Percentiles rank a stretch among this genome's conserved stretches.
Conservation (phyloP, 768 basidiomycete genomes). For the Leccinellum luteum region DNA sequence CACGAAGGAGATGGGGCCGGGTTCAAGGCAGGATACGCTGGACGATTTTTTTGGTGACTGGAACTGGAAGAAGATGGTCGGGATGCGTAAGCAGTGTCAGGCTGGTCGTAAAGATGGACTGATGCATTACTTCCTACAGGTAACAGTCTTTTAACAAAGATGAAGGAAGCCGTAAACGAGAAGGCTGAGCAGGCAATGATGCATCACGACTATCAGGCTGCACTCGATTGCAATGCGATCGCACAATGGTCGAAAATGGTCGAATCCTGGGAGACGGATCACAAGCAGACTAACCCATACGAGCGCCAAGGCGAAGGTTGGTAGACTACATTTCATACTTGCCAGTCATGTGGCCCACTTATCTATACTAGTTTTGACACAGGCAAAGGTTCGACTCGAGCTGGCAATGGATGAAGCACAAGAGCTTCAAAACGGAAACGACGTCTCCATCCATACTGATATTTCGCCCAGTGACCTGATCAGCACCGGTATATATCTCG, state of each 20-base stretch:
- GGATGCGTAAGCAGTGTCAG: neutral
- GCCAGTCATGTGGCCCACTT: too few relatives aligned
- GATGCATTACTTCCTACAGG: neutral
- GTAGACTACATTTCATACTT: too few relatives aligned
- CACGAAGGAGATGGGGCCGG: neutral
- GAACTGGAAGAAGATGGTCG: neutral
- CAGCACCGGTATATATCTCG: neutral
- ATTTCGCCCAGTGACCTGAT: neutral
- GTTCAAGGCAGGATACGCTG: neutral
- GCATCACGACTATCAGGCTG: too few relatives aligned
- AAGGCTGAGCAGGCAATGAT: too few relatives aligned
- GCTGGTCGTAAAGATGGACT: too few relatives aligned
- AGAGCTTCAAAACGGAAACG: neutral
- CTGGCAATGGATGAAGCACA: neutral
- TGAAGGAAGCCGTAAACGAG: too few relatives aligned
- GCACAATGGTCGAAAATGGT: too few relatives aligned
- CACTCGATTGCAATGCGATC: too few relatives aligned
- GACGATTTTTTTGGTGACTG: neutral
- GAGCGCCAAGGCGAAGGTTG: too few relatives aligned
- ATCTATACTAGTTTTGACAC: neutral
- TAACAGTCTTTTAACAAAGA: too few relatives aligned
- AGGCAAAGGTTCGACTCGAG: neutral
- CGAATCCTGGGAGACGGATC: too few relatives aligned
- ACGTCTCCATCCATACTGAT: neutral
- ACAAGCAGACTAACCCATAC: too few relatives aligned